Conservation (phyloP, 768 basidiomycete genomes). For the Daedaleopsis sinensis region DNA sequence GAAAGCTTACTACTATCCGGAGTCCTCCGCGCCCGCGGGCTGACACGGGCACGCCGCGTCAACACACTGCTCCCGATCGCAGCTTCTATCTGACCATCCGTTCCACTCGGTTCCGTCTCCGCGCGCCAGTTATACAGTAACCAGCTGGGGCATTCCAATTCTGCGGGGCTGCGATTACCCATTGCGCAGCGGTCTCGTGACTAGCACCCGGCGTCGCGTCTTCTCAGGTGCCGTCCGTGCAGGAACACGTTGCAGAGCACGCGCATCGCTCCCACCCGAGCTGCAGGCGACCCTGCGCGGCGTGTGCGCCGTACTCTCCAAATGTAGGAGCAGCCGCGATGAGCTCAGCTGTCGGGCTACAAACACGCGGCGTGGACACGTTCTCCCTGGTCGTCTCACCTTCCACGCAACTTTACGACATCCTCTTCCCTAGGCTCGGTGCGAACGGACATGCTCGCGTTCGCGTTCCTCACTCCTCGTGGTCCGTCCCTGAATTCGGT, state of each 20-base stretch:
- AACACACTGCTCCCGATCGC: not conserved
- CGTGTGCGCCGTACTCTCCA: not conserved
- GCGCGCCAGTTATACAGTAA: too few species aligned
- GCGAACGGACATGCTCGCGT: not conserved
- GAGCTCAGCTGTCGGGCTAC: not conserved
- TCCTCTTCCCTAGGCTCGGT: not conserved
- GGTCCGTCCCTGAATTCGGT: slow-evolving; percentile 7
- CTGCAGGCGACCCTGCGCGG: not conserved
- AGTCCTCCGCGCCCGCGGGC: too few species aligned
- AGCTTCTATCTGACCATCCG: not conserved
- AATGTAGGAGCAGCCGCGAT: not conserved
- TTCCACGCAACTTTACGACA: not conserved
- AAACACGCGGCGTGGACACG: not conserved
- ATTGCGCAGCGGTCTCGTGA: not conserved
- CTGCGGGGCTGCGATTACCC: not conserved
- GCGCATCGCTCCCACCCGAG: not conserved
- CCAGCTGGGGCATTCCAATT: too few species aligned
- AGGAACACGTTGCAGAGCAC: not conserved
- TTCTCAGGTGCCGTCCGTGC: not conserved
- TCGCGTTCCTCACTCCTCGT: not conserved
- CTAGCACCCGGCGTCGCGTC: not conserved
- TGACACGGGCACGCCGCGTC: not conserved
- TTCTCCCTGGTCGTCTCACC: not conserved
- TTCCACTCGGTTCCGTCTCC: too few species aligned
- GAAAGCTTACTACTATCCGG: not conserved